Percentiles rank a stretch among this genome's conserved stretches.
Conservation (phyloP, 2,329 filamentous ascomycete species). For the Diaporthe sp. region DNA sequence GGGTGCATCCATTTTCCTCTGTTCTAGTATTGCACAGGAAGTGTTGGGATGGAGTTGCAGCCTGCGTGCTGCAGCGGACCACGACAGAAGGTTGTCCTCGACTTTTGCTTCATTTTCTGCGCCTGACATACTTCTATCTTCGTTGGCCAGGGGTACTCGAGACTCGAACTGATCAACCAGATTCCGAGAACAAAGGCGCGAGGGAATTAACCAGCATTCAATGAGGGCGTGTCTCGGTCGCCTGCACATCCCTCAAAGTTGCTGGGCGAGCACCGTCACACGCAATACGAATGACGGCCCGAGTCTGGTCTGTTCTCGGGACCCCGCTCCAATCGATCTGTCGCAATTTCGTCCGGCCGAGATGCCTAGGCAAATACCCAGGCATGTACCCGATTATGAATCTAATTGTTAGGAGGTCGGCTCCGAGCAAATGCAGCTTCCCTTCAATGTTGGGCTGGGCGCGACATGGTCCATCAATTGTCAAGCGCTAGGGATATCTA, state of each 20-base stretch:
- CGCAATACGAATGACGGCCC: constrained; percentile 21
- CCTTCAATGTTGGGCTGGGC: background rate
- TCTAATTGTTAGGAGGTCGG: background rate
- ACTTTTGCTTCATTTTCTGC: no score
- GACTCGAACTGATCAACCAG: background rate
- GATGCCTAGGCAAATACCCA: background rate
- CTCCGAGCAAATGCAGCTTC: constrained; percentile 22
- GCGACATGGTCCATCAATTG: no score
- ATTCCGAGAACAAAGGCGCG: background rate
- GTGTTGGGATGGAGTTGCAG: background rate
- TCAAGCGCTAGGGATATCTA: background rate
- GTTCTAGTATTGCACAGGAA: no score
- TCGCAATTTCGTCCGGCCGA: background rate
- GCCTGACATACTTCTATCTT: background rate
- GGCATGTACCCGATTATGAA: background rate
- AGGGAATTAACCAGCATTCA: background rate
- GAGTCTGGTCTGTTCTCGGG: background rate
- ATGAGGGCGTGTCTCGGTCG: constrained; percentile 4
- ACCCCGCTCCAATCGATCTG: constrained; percentile 15
- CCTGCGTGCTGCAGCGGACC: background rate
- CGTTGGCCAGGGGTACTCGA: background rate
- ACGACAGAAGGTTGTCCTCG: background rate
- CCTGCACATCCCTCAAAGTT: constrained; percentile 2
- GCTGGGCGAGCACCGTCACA: constrained; percentile 2
- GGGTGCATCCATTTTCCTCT: no score